Evolutionary conservation across 148 eudicot species (phyloP).

Genomic region (Spergularia marina): DNA sequence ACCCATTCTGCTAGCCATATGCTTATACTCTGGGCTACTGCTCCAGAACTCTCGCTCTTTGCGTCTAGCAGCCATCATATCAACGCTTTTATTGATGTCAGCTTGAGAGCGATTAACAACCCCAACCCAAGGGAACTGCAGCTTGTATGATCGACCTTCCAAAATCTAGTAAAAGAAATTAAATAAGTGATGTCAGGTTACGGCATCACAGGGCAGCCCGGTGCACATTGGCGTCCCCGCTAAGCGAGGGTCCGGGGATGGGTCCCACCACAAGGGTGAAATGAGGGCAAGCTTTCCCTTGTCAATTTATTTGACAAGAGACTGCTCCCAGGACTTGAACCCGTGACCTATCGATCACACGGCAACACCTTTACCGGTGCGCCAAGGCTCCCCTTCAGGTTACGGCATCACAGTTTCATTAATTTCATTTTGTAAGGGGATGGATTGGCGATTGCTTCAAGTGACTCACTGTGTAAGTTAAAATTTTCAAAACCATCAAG

Average conservation of each 20-base stretch:
- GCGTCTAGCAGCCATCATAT: constrained; percentile 92
- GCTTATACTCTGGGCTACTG: constrained; percentile 77
- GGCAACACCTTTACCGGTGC: no score
- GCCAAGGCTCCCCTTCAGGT: no score
- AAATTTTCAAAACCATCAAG: background rate
- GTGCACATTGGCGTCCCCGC: no score
- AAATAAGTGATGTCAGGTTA: no score
- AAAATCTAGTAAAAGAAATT: constrained; percentile 48
- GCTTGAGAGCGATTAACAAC: constrained; percentile 98
- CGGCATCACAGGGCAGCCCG: background rate
- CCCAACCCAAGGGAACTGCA: constrained; percentile 96
- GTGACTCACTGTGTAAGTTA: no score
- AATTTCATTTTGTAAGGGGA: background rate
- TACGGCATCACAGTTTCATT: background rate
- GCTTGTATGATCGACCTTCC: constrained; percentile 84
- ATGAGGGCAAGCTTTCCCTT: no score
- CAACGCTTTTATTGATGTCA: constrained; percentile 87
- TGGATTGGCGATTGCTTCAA: background rate
- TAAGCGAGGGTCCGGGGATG: no score
- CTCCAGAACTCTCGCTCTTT: constrained; percentile 82
- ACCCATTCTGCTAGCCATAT: constrained; percentile 90
- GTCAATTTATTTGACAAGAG: no score
- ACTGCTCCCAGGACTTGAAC: no score
- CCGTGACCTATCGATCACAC: no score
- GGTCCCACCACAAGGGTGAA: no score